Base-by-base conservation (phyloP, 2,329 filamentous ascomycete genomes). In the Pseudogymnoascus sp. region DNA sequence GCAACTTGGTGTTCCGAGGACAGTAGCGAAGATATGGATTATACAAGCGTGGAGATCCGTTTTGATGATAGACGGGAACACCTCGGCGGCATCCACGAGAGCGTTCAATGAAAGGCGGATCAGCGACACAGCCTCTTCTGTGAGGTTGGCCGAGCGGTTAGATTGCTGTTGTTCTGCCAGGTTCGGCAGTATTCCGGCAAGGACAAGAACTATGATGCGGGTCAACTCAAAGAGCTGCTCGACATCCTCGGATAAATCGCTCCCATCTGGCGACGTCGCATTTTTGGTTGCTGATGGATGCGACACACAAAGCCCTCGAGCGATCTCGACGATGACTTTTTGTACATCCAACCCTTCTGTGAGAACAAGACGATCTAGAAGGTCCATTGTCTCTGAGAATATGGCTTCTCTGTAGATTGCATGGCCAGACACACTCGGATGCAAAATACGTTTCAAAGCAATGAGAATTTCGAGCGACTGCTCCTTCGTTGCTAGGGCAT, bases 211-310 rank as follows among this genome's bases (percentile, higher is more conserved):
- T 64, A 97, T 96, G 70, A 96, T 96, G 64, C 94, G 84, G 0
- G 94, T 99, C 52, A 99, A 79, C 73, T 99, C 94, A 68, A 99
- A 99, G 0, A 99, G 80, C 73, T 99, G 94, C 70, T 99, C 94
- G 63, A 99, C 96, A 70, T 99, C 94, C 69, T 99, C 94, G 0
- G 90, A 95, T 9, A 99, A 77, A 71, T 94, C 88, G 23, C 45
- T 33, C 13, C 86, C 85, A 58, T 91, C 88, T 37, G 86, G 83
- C 28, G 80, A 76, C 63, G 82, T 79, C 63, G 84, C 79, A 56
- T 82, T 79, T 65, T 83, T 84, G 63, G 89, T 84, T 2, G 94
- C 92, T 1, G 92, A 95, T 2, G 92, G 92, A 72, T 99, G 94
- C 2, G 90, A 87, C 15, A 97, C 81, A 67, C 92, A 96, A 13